Evolutionary conservation across 2,329 filamentous ascomycete species (phyloP), one percentile per base, ranked within the genome.

Genomic region (Apiospora hydei): DNA sequence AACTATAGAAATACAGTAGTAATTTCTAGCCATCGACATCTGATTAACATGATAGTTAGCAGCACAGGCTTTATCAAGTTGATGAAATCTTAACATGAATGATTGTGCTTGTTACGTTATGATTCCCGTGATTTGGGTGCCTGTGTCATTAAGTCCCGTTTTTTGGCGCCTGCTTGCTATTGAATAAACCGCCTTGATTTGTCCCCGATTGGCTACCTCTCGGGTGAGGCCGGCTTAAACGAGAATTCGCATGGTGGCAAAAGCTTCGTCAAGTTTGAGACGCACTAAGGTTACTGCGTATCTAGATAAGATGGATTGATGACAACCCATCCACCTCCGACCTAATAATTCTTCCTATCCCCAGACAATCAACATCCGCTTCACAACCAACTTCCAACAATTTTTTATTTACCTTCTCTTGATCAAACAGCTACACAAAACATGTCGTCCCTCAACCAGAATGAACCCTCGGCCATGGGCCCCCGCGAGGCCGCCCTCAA

Each of bases 201-300:
- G 18, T 41, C 21, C 10, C 6, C 34, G 43, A 47, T 68, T 34
- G 66, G 43, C 21, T 68, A 44, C 67, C 44, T 69, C 44, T 49
- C 67, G 67, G 67, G 44, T 69, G 67, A 38, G 26, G 47, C 26
- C 43, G 67, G 67, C 67, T 69, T 64, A 64, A 64, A 38, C 57
- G 7, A 64, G 57, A 13, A 64, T 64, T n/a, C 8, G 10, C 30
- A 38, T 41, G 30, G 57, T 64, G 57, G 57, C 57, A 34, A 64
- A 64, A 64, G 57, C 57, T 64, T 64, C 57, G 57, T n/a, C 34
- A n/a, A 34, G 57, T 64, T 64, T 64, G 57, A 11, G 41, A 43
- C 41, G 41, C 41, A 43, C 41, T 43, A 30, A 30, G 26, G 26
- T 30, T 30, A 43, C 41, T 8, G 4, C 34, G 18, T 30, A n/a